Base-by-base conservation (phyloP, 208 protist genomes). In the Acanthamoeba lenticulata region DNA sequence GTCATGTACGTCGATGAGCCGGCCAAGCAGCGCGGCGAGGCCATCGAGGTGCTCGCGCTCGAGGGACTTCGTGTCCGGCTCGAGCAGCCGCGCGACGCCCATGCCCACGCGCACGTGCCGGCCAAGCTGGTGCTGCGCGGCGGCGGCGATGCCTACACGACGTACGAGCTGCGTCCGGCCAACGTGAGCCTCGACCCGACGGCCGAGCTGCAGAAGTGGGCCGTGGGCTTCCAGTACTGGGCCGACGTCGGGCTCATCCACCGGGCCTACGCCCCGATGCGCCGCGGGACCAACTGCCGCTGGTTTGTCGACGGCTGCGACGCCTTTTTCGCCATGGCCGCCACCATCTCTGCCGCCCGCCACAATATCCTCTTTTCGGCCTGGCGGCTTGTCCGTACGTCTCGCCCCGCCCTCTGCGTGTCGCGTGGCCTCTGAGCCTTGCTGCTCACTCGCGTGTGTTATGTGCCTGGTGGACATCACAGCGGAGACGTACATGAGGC, bases 151-250 rank as follows among this genome's bases (percentile, higher is more conserved):
- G 72, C 44, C 3, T 83, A 49, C 9, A 32, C 72, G 38, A 27
- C 17, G 6, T 6, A 49, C 32, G 72, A 83, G 34, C 44, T 83
- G 2, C 72, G 34, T 1, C 36, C 34, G 34, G 72, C 3, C 6
- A 49, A 1, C 3, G 49, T 52, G 38, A 83, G 24, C 19, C 55
- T 90, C 7, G 32, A 90, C 24, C 83, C 45, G 1, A 45, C 42
- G 36, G 83, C 13, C 55, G 83, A 90, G 29, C 83, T 90, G 19
- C 83, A 90, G 49, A 93, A 93, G 34, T 93, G 88, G 88, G 88
- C 88, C 94, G n/a, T 57, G 6, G 88, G 42, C n/a, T n/a, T 93
- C n/a, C 88, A 52, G 5, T 93, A 93, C 45, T 93, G 88, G 88
- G 49, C 88, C 21, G 27, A 21, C 11, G 57, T 34, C 13, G 88